phyloP scores from a whole-genome alignment of 2,329 filamentous ascomycete species.

The Coniochaeta pulveracea region DNA sequence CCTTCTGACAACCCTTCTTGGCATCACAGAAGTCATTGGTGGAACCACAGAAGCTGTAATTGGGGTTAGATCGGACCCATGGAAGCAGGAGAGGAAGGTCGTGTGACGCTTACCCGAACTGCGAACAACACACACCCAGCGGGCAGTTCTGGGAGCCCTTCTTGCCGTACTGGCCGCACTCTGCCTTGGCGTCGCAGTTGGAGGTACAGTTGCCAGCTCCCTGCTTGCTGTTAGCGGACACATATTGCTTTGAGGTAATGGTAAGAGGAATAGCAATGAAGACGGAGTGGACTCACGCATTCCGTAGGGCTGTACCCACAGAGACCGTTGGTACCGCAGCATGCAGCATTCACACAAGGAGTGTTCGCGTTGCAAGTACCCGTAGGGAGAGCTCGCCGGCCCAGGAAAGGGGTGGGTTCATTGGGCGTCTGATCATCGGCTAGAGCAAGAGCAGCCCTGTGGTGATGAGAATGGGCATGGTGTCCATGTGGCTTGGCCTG shows the following conservation, averaged over 20 bases:
- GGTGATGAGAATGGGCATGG: background rate
- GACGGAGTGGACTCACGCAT: no score
- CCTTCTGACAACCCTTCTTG: background rate
- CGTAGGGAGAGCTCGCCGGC: background rate
- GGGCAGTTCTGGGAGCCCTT: slow-evolving; percentile 15
- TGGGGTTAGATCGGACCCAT: background rate
- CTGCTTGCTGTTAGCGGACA: slow-evolving; percentile 5
- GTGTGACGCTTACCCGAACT: background rate
- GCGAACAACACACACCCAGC: slow-evolving; percentile 12
- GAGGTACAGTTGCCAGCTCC: slow-evolving; percentile 6
- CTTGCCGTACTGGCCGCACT: slow-evolving; percentile 19
- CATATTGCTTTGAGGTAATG: background rate
- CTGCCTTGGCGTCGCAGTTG: slow-evolving; percentile 24
- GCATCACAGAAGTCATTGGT: background rate
- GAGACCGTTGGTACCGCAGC: slow-evolving; percentile 9
- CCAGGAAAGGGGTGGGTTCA: background rate
- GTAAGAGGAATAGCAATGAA: background rate
- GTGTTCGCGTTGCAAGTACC: slow-evolving; percentile 10
- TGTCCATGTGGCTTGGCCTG: background rate
- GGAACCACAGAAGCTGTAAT: background rate
- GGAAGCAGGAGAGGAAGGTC: background rate
- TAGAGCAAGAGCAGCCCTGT: background rate
- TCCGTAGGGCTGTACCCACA: slow-evolving; percentile 10
- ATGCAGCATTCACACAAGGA: slow-evolving; percentile 13
- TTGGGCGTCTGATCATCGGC: background rate